phyloP scores from a whole-genome alignment of 352 stramenopile species.

The Aphanomyces invadans region DNA sequence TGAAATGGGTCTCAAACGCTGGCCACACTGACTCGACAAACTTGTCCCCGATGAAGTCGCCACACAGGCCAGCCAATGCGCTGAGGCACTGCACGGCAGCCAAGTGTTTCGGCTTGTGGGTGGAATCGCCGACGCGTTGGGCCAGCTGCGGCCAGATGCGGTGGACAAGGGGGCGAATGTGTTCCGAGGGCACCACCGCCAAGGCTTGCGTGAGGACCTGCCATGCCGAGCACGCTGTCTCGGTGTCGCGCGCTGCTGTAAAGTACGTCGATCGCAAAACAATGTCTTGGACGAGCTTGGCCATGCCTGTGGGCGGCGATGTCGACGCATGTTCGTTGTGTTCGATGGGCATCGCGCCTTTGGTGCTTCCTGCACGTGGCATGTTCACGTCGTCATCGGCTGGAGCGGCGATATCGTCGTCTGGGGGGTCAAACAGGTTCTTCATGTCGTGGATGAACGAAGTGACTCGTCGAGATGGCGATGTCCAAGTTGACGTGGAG shows the following conservation, averaged over 20 bases:
- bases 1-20: slow-evolving; percentile 37
- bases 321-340: slow-evolving; percentile 26
- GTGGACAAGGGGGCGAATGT: slow-evolving; percentile 67
- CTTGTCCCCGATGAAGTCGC: slow-evolving; percentile 70
- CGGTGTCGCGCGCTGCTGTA: slow-evolving; percentile 51
- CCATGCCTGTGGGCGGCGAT: slow-evolving; percentile 31
- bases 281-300: slow-evolving; percentile 57
- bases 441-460: slow-evolving; percentile 64
- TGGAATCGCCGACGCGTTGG: slow-evolving; percentile 30
- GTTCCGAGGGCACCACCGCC: slow-evolving; percentile 40
- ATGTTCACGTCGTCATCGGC: slow-evolving; percentile 28
- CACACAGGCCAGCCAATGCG: slow-evolving; percentile 43
- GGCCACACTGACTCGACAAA: slow-evolving; percentile 82
- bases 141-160: slow-evolving; percentile 64
- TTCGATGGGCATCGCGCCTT: slow-evolving; percentile 55
- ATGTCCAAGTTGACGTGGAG: not conserved
- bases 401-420: no score
- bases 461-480: slow-evolving; percentile 24
- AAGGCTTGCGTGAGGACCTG: slow-evolving; percentile 59
- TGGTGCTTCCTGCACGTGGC: slow-evolving; percentile 17
- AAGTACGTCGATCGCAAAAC: slow-evolving; percentile 73
- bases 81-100: slow-evolving; percentile 44
- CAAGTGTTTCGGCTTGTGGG: slow-evolving; percentile 57
- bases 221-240: slow-evolving; percentile 67
- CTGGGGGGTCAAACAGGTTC: slow-evolving; percentile 30